Conservation (phyloP, 352 stramenopile species). For the Pythium utonaiense region DNA sequence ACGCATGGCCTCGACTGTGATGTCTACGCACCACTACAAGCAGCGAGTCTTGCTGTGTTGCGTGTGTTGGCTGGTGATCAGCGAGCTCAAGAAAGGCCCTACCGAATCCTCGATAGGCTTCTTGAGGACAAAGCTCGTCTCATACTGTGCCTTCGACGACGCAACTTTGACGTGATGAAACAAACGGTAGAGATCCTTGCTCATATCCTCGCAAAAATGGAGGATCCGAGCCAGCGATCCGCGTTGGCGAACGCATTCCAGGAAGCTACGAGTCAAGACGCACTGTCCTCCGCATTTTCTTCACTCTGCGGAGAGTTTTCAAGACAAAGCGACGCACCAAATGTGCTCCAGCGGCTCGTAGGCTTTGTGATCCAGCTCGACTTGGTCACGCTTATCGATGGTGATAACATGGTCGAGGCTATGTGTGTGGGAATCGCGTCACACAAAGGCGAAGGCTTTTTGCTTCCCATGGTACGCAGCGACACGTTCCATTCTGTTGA, state of each 20-base stretch:
- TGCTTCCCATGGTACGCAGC: conserved; percentile 13
- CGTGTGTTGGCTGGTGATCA: neutral
- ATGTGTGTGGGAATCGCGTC: conserved; percentile 2
- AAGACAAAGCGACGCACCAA: neutral
- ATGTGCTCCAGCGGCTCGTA: conserved; percentile 12
- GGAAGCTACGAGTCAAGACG: neutral
- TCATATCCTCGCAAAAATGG: conserved; percentile 7
- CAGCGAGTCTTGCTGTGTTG: neutral
- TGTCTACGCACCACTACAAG: conserved; percentile 1
- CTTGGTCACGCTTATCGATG: conserved; percentile 8
- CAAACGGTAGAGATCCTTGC: conserved; percentile 13
- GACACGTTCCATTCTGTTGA: too few relatives aligned
- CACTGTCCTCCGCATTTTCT: conserved; percentile 6
- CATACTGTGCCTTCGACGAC: conserved; percentile 6
- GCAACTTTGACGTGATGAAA: conserved; percentile 13
- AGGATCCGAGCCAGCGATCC: neutral
- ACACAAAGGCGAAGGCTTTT: conserved; percentile 6
- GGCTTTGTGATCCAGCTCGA: conserved; percentile 19
- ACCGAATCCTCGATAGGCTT: conserved; percentile 5
- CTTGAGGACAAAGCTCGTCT: conserved; percentile 2
- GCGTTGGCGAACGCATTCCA: conserved; percentile 4
- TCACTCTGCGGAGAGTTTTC: conserved; percentile 7
- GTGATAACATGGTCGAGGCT: conserved; percentile 11
- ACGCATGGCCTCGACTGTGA: neutral
- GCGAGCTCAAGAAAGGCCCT: neutral